phyloP scores from a whole-genome alignment of 352 stramenopile species.

The Elongisporangium anandrum region DNA sequence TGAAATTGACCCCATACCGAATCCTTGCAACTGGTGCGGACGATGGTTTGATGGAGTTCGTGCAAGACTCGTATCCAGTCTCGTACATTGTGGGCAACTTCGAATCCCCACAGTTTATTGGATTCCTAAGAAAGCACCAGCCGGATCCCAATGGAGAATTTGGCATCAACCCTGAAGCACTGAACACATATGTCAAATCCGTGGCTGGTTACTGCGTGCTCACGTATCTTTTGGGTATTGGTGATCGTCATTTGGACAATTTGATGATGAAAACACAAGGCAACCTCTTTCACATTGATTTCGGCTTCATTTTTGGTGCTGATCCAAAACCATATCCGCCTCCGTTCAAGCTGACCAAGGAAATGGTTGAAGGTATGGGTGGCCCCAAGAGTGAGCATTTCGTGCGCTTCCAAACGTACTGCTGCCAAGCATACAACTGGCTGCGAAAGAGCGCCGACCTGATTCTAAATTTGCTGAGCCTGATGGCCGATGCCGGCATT shows the following conservation, averaged over 20 bases:
- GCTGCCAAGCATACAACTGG: conserved; percentile 91
- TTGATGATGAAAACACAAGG: conserved; percentile 97
- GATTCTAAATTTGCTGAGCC: conserved; percentile 97
- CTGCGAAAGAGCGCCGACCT: conserved; percentile 97
- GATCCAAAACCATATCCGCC: conserved; percentile 99
- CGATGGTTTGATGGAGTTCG: conserved; percentile 97
- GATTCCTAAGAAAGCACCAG: conserved; percentile 85
- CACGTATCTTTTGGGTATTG: conserved; percentile 99
- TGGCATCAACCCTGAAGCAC: conserved; percentile 86
- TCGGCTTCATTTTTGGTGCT: conserved; percentile 98
- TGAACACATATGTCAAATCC: conserved; percentile 97
- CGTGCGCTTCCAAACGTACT: conserved; percentile 91
- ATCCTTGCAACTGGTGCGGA: conserved; percentile 85
- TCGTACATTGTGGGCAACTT: conserved; percentile 95
- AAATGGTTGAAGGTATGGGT: conserved; percentile 98
- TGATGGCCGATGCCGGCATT: conserved; percentile 99
- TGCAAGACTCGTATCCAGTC: conserved; percentile 94
- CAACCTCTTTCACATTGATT: conserved; percentile 99
- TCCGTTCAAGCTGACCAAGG: conserved; percentile 96
- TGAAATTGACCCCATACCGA: conserved; percentile 96
- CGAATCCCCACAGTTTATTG: conserved; percentile 90
- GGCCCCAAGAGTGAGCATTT: conserved; percentile 90
- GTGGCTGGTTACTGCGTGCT: conserved; percentile 99
- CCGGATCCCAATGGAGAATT: conserved; percentile 82
- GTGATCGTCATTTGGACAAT: conserved; percentile 99